Percentiles rank a stretch among this genome's conserved stretches.
These are phyloP conservation scores for Neospermospora avenae DNA, from an alignment of 2,329 filamentous ascomycete species.

Conservation along the genomic window DNA sequence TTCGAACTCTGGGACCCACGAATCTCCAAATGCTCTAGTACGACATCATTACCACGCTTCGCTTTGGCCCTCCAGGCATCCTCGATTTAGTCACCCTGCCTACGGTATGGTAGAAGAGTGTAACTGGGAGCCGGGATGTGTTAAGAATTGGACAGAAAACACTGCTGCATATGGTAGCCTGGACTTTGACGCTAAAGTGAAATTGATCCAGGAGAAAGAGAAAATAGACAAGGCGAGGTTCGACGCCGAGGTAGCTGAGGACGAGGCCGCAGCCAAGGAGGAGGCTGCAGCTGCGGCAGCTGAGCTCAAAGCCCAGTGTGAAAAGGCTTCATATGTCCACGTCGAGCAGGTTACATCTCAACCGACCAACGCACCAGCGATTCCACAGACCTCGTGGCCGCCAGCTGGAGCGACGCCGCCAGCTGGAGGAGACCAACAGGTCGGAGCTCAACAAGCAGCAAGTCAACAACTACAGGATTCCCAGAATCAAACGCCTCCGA, in stretches of 20 bases:
- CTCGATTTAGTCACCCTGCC: slow-evolving; percentile 63
- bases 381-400: neutral
- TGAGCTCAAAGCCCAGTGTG: slow-evolving; percentile 4
- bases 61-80: slow-evolving; percentile 65
- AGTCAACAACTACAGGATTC: neutral
- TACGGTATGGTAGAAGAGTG: slow-evolving; percentile 69
- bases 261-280: slow-evolving; percentile 6
- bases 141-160: slow-evolving; percentile 62
- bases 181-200: slow-evolving; percentile 56
- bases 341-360: slow-evolving; percentile 5
- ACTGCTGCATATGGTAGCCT: slow-evolving; percentile 58
- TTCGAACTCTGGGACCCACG: slow-evolving; percentile 68
- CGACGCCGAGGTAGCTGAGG: slow-evolving; percentile 21
- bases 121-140: slow-evolving; percentile 65
- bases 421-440: neutral
- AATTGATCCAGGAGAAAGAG: slow-evolving; percentile 27
- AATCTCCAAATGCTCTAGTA: slow-evolving; percentile 62
- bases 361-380: neutral
- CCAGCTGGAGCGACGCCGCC: neutral
- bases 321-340: slow-evolving; percentile 4
- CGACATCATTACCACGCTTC: slow-evolving; percentile 75
- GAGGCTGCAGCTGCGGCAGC: neutral
- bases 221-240: neutral
- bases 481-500: neutral
- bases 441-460: neutral